A percentile compares a stretch with the other conserved stretches of the same genome.
These are phyloP conservation scores for Pilatotrama ljubarskyi DNA, from an alignment of 768 basidiomycete genomes.

Conservation along the genomic window DNA sequence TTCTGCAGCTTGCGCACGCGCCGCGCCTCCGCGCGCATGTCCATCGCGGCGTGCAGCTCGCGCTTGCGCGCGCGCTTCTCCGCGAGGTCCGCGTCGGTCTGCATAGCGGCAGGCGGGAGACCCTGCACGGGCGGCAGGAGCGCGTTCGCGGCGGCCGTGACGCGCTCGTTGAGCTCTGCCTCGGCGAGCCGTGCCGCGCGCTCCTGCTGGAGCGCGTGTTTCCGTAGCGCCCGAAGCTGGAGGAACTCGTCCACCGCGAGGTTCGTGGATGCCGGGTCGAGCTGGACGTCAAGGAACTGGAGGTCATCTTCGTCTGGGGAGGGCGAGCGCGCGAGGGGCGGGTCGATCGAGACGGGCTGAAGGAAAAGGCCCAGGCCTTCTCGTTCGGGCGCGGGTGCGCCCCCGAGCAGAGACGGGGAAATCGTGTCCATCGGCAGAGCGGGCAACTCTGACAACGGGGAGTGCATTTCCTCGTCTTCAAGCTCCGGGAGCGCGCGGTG, in stretches of 20 bases:
- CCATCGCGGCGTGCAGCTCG: conserved; percentile 39
- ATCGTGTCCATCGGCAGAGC: conserved; percentile 20
- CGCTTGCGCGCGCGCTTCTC: conserved; percentile 28
- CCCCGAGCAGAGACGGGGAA: conserved; percentile 24
- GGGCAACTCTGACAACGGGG: not conserved
- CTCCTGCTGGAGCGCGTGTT: conserved; percentile 23
- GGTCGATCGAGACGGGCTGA: conserved; percentile 22
- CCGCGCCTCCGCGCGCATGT: conserved; percentile 44
- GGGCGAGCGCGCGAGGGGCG: conserved; percentile 28
- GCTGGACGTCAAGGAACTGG: conserved; percentile 29
- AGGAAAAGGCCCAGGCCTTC: conserved; percentile 30
- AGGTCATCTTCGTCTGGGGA: conserved; percentile 31
- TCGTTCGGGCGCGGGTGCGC: conserved; percentile 7
- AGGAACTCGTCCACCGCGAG: conserved; percentile 29
- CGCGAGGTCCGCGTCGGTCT: conserved; percentile 31
- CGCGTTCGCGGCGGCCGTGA: conserved; percentile 26
- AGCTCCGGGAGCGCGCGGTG: conserved; percentile 21
- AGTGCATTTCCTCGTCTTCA: conserved; percentile 10
- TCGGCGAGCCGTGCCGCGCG: conserved; percentile 26
- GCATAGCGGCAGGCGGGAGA: conserved; percentile 38
- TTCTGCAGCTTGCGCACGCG: conserved; percentile 50
- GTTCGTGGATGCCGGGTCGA: conserved; percentile 20
- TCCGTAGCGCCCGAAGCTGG: conserved; percentile 22
- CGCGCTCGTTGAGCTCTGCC: conserved; percentile 31
- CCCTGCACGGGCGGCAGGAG: conserved; percentile 35